Percentiles rank a stretch among this genome's conserved stretches.
Conservation (phyloP, 1,284 basidiomycete genomes). For the Boletellus deceptivus region DNA sequence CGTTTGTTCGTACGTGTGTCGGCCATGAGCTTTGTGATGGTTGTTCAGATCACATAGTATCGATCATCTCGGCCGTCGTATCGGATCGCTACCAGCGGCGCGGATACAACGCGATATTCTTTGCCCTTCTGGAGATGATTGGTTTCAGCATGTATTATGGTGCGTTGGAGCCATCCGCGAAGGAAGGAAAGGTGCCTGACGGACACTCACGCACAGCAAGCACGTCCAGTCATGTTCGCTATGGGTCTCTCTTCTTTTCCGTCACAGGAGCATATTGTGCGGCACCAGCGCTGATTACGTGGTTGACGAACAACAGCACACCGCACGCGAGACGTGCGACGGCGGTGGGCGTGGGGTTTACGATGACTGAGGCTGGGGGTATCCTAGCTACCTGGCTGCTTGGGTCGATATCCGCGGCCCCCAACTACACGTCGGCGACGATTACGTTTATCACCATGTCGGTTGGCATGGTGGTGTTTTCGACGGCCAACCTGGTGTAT, state of each 20-base stretch:
- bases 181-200: not conserved
- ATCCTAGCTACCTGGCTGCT: not conserved
- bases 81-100: slow-evolving; percentile 1
- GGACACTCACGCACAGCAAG: not conserved
- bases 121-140: not conserved
- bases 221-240: not conserved
- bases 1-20: not conserved
- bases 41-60: not conserved
- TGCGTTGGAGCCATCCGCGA: not conserved
- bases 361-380: not conserved
- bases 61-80: not conserved
- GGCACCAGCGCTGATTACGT: not conserved
- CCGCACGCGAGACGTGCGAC: not conserved
- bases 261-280: not conserved
- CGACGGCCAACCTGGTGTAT: too few species aligned
- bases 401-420: not conserved
- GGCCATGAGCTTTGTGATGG: not conserved
- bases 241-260: not conserved
- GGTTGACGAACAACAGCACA: slow-evolving; percentile 1
- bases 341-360: too few species aligned
- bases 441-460: slow-evolving; percentile 1
- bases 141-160: slow-evolving; percentile 1
- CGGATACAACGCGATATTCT: not conserved
- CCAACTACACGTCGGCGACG: not conserved
- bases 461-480: not conserved